Evolutionary conservation across 2,329 filamentous ascomycete species (phyloP).

Genomic region (Coniochaeta sp.): DNA sequence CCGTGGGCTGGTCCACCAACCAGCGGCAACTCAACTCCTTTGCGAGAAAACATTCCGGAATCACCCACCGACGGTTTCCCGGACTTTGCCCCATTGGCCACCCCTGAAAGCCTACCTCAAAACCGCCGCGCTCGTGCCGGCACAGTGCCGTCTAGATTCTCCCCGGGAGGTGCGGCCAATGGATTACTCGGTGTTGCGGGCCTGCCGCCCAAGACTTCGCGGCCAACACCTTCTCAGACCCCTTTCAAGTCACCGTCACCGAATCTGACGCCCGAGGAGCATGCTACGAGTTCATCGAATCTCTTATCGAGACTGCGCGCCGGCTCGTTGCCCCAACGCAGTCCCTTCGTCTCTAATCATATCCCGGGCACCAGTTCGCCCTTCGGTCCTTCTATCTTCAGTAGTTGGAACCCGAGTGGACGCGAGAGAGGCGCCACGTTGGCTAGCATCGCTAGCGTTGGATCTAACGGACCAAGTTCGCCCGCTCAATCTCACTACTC

Average conservation of each 20-base stretch:
- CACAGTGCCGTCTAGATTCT: conserved; percentile 92
- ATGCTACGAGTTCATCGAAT: conserved; percentile 54
- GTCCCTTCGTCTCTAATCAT: conserved; percentile 48
- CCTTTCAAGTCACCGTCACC: conserved; percentile 69
- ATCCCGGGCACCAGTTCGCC: conserved; percentile 51
- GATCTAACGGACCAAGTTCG: conserved; percentile 83
- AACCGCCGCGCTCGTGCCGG: conserved; percentile 80
- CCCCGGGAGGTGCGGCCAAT: conserved; percentile 61
- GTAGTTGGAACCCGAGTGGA: conserved; percentile 70
- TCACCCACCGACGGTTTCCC: conserved; percentile 94
- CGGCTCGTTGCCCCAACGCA: conserved; percentile 88
- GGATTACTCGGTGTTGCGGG: conserved; percentile 48
- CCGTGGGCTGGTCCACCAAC: conserved; percentile 95
- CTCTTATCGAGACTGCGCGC: conserved; percentile 80
- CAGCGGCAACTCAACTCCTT: conserved; percentile 89
- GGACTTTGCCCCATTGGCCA: conserved; percentile 69
- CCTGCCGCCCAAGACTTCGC: conserved; percentile 67
- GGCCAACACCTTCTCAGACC: conserved; percentile 78
- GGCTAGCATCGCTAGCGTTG: conserved; percentile 73
- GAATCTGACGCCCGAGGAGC: conserved; percentile 39
- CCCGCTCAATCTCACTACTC: conserved; percentile 82
- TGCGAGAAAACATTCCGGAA: conserved; percentile 95
- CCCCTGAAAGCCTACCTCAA: conserved; percentile 58
- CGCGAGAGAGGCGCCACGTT: conserved; percentile 83
- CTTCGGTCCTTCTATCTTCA: conserved; percentile 87